Base-by-base conservation (phyloP, 164 flowering plant species). In the Vitis riparia region DNA sequence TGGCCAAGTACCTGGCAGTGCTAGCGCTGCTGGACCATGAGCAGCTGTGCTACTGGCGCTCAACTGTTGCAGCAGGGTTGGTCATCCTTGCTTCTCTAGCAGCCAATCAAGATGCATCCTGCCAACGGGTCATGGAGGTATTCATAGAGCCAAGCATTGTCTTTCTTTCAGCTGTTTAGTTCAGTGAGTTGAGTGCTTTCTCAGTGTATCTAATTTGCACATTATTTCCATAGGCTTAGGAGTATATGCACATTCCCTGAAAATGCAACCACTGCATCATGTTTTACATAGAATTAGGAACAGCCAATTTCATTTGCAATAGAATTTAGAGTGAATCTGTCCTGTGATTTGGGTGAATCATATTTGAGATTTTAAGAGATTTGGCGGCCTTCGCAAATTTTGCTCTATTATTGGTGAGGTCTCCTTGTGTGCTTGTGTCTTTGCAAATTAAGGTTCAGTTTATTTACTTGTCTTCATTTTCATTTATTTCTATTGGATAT, bases 51-150 rank as follows among this genome's bases (percentile, higher is more conserved):
- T 89, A 65, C 74, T 89, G 97, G 97, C 98, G 97, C 14, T 91
- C 99, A 67, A 90, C 89, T 15, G 84, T 95, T 6, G 98, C 97
- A 71, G 99, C 99, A 65, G 88, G 85, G 1, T 65, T 95, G 19
- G 97, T 93, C 66, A 85, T 86, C 55, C 87, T 93, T 23, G 90
- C 93, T 68, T 84, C 84, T 70, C 59, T 83, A 5, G 86, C 89
- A 53, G 68, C 77, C 69, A 71, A 86, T 60, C 79, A 76, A 60
- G 77, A 87, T 65, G 67, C 76, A 60, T 75, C 93, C 47, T 83
- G 84, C 81, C 72, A 81, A 69, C 69, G 74, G 14, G 80, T 92
- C 49, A 85, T 81, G 66, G 78, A 89, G 91, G 98, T 94, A 85
- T 48, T 5, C 60, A 15, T 50, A 2, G 1, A 3, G 12, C 27